Conservation (phyloP, 73 alveolate genomes). For the Uronychia setigera region DNA sequence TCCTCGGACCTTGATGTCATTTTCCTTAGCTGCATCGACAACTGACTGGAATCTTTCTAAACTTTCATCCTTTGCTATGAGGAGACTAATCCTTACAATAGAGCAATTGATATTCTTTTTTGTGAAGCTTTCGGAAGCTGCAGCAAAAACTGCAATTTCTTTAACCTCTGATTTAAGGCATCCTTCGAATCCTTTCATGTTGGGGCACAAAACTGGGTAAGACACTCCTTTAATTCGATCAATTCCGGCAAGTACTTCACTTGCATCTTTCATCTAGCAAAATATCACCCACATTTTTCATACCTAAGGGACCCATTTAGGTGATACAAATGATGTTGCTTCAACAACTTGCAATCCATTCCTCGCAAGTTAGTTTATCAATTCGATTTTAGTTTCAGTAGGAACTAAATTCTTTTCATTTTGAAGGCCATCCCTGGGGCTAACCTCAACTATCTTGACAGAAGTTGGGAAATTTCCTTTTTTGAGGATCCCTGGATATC, state of each 20-base stretch:
- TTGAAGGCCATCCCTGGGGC: constrained; percentile 95
- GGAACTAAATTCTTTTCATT: constrained; percentile 83
- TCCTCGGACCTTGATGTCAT: constrained; percentile 84
- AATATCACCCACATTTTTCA: no score
- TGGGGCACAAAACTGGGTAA: constrained; percentile 91
- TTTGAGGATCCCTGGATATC: constrained; percentile 6
- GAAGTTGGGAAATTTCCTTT: constrained; percentile 50
- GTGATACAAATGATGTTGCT: constrained; percentile 84
- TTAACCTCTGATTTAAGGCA: constrained; percentile 80
- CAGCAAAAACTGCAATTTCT: constrained; percentile 92
- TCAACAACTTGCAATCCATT: constrained; percentile 71
- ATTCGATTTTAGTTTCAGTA: constrained; percentile 71
- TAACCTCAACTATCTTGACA: constrained; percentile 87
- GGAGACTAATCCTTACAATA: constrained; percentile 45
- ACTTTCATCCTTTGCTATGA: constrained; percentile 77
- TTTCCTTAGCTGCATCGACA: constrained; percentile 68
- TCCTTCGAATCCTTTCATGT: constrained; percentile 80
- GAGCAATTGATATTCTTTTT: constrained; percentile 90
- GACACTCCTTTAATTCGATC: constrained; percentile 69
- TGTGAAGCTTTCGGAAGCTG: constrained; percentile 92
- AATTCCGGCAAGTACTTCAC: constrained; percentile 74
- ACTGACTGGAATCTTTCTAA: constrained; percentile 80
- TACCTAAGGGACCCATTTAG: constrained; percentile 88
- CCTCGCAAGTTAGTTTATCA: constrained; percentile 69
- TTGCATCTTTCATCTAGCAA: constrained; percentile 83